Evolutionary conservation across 441 rosid genomes (phyloP), one percentile per base, ranked within the genome.

Genomic region (Populus hybrid): DNA sequence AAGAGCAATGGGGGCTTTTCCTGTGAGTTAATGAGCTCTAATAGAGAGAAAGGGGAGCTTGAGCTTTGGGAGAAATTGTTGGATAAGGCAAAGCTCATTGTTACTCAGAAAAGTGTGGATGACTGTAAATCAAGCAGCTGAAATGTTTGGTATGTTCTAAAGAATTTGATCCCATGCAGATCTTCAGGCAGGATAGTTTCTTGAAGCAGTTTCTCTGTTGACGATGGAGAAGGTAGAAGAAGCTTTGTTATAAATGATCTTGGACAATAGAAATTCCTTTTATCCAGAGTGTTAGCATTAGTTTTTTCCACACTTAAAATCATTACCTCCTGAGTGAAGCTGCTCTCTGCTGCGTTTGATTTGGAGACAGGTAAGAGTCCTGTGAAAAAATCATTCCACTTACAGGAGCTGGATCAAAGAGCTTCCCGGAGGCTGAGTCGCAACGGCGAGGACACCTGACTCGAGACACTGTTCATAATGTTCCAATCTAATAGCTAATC

Each of bases 31-130:
- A 90, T 92, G 16, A 82, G 85, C 46, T 84, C 98, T n/a, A 91
- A 87, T 82, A 92, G 89, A n/a, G 94, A 95, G 83, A 95, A 91
- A 84, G 99, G 98, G 1, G 99, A 95, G 86, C 80, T 92, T 38
- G 96, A 91, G 84, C 93, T 95, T 69, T 92, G 95, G 96, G 92
- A 92, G 53, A 93, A 91, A 84, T 80, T 95, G 73, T 79, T 95
- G 85, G 90, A 84, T 80, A 80, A 79, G 66, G 93, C 87, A 28
- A 91, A 90, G 90, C 83, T 95, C 72, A 89, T 84, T 82, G 91
- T 87, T 61, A 89, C 84, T 77, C 83, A 76, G 38, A 89, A 84
- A 78, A 84, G 91, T 85, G 81, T 83, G 72, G 86, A 87, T 76
- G 82, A 85, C 21, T 87, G 94, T 90, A 89, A 89, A 88, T 85